Evolutionary conservation across 2,329 filamentous ascomycete genomes (phyloP).

Genomic region (Alternaria triticina): DNA sequence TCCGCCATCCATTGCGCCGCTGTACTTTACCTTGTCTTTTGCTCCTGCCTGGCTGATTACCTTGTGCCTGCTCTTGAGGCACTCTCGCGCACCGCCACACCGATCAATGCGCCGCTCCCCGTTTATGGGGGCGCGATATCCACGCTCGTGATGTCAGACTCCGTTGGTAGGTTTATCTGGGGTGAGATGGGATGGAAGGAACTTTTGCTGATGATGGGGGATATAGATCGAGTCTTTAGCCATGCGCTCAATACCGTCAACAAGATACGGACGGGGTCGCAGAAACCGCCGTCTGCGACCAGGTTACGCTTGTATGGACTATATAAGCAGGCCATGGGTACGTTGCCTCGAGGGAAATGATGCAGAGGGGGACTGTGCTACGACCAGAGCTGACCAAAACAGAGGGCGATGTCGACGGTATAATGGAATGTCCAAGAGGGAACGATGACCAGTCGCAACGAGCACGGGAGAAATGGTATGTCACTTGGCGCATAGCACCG

Average conservation of each 20-base stretch:
- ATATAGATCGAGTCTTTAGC: conserved; percentile 91
- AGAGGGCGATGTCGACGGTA: conserved; percentile 93
- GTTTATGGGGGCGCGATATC: conserved; percentile 25
- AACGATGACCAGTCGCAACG: conserved; percentile 58
- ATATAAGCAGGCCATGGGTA: conserved; percentile 96
- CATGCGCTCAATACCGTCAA: conserved; percentile 99
- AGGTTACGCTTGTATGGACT: conserved; percentile 93
- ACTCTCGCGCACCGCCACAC: neutral
- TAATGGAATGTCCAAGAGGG: conserved; percentile 80
- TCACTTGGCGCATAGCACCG: conserved; percentile 57
- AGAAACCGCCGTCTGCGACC: conserved; percentile 83
- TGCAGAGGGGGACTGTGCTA: neutral
- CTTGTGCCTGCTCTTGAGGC: neutral
- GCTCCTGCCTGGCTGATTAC: conserved; percentile 2
- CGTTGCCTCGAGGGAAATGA: conserved; percentile 16
- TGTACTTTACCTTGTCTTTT: neutral
- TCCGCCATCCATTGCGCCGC: neutral
- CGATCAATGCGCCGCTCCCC: conserved; percentile 20
- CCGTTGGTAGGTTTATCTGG: conserved; percentile 45
- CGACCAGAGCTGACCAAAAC: conserved; percentile 19
- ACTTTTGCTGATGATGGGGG: neutral
- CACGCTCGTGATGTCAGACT: conserved; percentile 48
- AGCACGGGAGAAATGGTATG: conserved; percentile 71
- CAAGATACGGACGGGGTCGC: conserved; percentile 92
- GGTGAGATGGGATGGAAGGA: neutral